Conservation (phyloP, 75 land plant genomes). For the Ceratopteris richardii region DNA sequence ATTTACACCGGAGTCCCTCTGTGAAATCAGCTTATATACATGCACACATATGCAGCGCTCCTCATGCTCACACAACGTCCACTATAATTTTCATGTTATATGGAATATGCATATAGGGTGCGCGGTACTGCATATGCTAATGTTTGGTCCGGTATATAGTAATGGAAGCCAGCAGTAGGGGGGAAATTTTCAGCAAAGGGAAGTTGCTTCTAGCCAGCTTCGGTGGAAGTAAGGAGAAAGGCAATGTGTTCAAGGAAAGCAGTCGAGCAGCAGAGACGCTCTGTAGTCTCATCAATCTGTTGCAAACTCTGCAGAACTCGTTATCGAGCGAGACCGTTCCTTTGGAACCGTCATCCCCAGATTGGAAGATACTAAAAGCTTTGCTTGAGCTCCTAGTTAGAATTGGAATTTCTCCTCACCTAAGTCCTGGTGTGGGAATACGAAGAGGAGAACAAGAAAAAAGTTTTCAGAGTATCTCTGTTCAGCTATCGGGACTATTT, state of each 20-base stretch:
- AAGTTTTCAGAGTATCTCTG: neutral
- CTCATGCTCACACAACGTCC: too few relatives aligned
- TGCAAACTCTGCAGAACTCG: neutral
- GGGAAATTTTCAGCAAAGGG: neutral
- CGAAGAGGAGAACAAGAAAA: constrained; percentile 14
- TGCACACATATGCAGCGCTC: too few relatives aligned
- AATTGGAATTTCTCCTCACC: constrained; percentile 25
- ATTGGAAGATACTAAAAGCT: constrained; percentile 30
- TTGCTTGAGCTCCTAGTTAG: constrained; percentile 25
- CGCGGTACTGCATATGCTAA: neutral
- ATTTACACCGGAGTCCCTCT: too few relatives aligned
- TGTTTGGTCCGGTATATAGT: neutral
- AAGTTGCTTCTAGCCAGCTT: neutral
- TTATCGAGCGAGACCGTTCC: neutral
- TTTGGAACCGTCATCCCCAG: constrained; percentile 6
- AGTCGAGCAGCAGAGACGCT: neutral
- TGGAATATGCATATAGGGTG: too few relatives aligned
- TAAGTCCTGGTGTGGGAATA: constrained; percentile 37
- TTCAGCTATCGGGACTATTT: constrained; percentile 6
- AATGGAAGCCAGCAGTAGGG: neutral
- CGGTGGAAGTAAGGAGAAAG: neutral
- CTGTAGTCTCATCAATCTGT: neutral
- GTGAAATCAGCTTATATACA: too few relatives aligned
- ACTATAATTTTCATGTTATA: too few relatives aligned
- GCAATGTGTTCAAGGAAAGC: neutral